These are phyloP conservation scores for Diaporthe humulicola DNA, from an alignment of 2,329 filamentous ascomycete genomes.

Conservation along the genomic window DNA sequence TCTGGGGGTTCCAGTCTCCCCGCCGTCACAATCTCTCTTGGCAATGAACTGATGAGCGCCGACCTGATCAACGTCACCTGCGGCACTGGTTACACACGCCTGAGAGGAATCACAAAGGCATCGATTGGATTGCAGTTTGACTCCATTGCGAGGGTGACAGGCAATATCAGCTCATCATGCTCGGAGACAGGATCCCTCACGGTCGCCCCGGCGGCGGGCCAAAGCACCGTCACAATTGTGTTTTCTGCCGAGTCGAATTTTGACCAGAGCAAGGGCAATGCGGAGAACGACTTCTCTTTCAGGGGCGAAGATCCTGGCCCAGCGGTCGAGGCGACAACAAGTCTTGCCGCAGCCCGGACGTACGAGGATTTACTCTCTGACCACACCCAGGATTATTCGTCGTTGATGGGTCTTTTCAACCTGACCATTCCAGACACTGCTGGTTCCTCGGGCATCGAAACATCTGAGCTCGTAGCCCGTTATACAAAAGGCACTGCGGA, in stretches of 20 bases:
- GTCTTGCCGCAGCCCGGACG: conserved; percentile 50
- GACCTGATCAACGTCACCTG: conserved; percentile 50
- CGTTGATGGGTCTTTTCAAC: conserved; percentile 54
- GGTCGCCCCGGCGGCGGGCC: conserved; percentile 44
- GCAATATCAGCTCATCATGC: conserved; percentile 35
- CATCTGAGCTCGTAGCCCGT: conserved; percentile 41
- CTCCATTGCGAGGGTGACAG: conserved; percentile 50
- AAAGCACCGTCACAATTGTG: conserved; percentile 53
- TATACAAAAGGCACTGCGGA: conserved; percentile 53
- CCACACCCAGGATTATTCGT: conserved; percentile 58
- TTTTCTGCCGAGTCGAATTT: conserved; percentile 63
- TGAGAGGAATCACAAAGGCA: conserved; percentile 55
- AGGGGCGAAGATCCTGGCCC: conserved; percentile 59
- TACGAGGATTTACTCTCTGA: conserved; percentile 48
- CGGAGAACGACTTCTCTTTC: conserved; percentile 59
- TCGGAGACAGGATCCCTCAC: conserved; percentile 44
- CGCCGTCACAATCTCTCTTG: conserved; percentile 54
- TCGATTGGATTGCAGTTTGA: conserved; percentile 60
- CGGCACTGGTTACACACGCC: conserved; percentile 47
- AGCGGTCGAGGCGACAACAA: conserved; percentile 51
- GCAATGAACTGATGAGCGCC: conserved; percentile 49
- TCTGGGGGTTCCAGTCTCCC: conserved; percentile 50
- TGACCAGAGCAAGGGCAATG: conserved; percentile 62
- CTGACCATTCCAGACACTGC: conserved; percentile 60
- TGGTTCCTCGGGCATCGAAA: conserved; percentile 55